Evolutionary conservation across 495 filamentous ascomycete genomes (phyloP).

Genomic region (Astrocystis sublimbata): DNA sequence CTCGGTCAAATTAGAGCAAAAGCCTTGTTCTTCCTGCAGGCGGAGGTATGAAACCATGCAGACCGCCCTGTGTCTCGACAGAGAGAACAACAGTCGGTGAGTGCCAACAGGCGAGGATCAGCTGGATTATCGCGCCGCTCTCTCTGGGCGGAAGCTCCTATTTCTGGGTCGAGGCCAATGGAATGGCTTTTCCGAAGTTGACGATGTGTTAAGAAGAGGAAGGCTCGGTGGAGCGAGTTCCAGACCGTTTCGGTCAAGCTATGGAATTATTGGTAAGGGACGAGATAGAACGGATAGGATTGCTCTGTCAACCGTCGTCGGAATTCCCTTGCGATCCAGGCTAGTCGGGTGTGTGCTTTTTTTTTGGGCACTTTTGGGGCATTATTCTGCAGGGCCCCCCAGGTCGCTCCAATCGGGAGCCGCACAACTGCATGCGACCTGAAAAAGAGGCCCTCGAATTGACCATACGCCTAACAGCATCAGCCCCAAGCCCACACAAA

Average conservation of each 20-base stretch:
- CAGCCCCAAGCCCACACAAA: constrained; percentile 20
- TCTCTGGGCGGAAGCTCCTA: constrained; percentile 16
- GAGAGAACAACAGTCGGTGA: constrained; percentile 21
- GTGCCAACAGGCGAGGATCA: constrained; percentile 16
- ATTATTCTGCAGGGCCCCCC: constrained; percentile 8
- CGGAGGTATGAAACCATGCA: constrained; percentile 17
- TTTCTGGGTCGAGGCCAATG: constrained; percentile 15
- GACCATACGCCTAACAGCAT: constrained; percentile 13
- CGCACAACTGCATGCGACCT: constrained; percentile 16
- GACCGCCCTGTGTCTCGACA: constrained; percentile 12
- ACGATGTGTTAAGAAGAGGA: constrained; percentile 16
- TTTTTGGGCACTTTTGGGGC: no score
- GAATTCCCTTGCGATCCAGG: neutral
- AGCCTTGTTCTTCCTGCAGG: constrained; percentile 16
- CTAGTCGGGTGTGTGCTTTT: constrained; percentile 7
- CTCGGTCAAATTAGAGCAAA: constrained; percentile 5
- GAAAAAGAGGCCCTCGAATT: constrained; percentile 17
- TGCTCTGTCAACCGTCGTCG: constrained; percentile 13
- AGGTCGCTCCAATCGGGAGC: constrained; percentile 18
- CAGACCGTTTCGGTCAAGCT: constrained; percentile 14
- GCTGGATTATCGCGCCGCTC: constrained; percentile 13
- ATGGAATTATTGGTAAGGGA: constrained; percentile 8
- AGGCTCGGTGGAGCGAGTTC: constrained; percentile 17
- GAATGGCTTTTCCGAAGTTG: constrained; percentile 6
- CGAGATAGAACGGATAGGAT: neutral